phyloP scores from a whole-genome alignment of 148 eudicot species.

The Fagopyrum esculentum region DNA sequence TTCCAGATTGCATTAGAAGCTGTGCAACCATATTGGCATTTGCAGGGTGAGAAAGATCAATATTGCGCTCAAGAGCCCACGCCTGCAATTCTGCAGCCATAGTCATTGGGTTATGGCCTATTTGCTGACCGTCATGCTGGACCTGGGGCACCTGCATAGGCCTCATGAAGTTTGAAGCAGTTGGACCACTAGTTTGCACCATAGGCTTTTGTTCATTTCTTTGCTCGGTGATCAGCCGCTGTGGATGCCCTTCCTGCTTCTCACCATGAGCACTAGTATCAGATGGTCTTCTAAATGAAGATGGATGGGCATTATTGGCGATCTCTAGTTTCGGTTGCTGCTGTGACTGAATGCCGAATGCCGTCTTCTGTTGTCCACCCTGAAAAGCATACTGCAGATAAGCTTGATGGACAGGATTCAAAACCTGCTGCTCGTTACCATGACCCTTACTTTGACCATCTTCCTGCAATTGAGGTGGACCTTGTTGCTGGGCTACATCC shows the following conservation, averaged over 20 bases:
- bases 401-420: slow-evolving; percentile 72
- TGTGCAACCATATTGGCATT: slow-evolving; percentile 82
- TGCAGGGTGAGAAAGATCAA: slow-evolving; percentile 74
- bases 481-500: slow-evolving; percentile 53
- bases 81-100: slow-evolving; percentile 91
- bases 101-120: slow-evolving; percentile 45
- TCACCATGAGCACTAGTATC: slow-evolving; percentile 46
- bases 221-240: slow-evolving; percentile 40
- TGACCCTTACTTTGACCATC: slow-evolving; percentile 58
- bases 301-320: slow-evolving; percentile 46
- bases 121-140: slow-evolving; percentile 50
- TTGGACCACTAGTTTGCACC: slow-evolving; percentile 30
- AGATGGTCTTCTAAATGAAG: slow-evolving; percentile 49
- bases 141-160: slow-evolving; percentile 44
- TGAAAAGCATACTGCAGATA: slow-evolving; percentile 71
- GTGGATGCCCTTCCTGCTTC: slow-evolving; percentile 43
- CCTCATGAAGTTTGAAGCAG: slow-evolving; percentile 35
- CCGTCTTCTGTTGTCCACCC: slow-evolving; percentile 65
- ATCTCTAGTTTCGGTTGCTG: slow-evolving; percentile 58
- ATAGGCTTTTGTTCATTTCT: slow-evolving; percentile 51
- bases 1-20: slow-evolving; percentile 75
- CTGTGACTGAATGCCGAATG: slow-evolving; percentile 50
- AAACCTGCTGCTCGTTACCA: slow-evolving; percentile 57
- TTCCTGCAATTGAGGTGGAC: slow-evolving; percentile 45
- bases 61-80: slow-evolving; percentile 76